phyloP scores from a whole-genome alignment of 257 asterid species.

The Capsicum chinense region DNA sequence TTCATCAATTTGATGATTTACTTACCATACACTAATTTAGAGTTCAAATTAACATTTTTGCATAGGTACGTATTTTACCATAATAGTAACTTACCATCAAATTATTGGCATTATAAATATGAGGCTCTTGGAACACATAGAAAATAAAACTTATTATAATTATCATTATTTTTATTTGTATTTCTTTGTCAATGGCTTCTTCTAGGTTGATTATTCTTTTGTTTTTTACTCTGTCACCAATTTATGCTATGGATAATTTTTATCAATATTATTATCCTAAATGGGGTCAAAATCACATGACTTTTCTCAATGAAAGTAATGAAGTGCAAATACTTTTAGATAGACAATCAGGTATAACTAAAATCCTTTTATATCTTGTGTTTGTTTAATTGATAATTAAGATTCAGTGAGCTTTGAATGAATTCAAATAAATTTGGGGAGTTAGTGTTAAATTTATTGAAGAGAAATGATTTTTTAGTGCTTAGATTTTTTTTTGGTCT shows the following conservation, averaged over 20 bases:
- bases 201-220: neutral
- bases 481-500: too few relatives aligned
- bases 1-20: neutral
- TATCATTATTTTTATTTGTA: constrained; percentile 11
- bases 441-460: too few relatives aligned
- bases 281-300: constrained; percentile 21
- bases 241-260: neutral
- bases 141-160: neutral
- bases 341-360: neutral
- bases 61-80: neutral
- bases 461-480: too few relatives aligned
- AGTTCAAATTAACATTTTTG: neutral
- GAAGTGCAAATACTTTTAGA: constrained; percentile 25
- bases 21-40: neutral
- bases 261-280: neutral
- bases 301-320: neutral
- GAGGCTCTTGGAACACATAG: neutral
- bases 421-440: too few relatives aligned
- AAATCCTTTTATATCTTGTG: neutral
- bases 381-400: neutral
- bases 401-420: neutral
- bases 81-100: neutral
- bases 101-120: constrained; percentile 8
- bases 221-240: neutral
- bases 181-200: neutral